Evolutionary conservation across 768 basidiomycete genomes (phyloP).

Genomic region (Boletus eberwhitei): DNA sequence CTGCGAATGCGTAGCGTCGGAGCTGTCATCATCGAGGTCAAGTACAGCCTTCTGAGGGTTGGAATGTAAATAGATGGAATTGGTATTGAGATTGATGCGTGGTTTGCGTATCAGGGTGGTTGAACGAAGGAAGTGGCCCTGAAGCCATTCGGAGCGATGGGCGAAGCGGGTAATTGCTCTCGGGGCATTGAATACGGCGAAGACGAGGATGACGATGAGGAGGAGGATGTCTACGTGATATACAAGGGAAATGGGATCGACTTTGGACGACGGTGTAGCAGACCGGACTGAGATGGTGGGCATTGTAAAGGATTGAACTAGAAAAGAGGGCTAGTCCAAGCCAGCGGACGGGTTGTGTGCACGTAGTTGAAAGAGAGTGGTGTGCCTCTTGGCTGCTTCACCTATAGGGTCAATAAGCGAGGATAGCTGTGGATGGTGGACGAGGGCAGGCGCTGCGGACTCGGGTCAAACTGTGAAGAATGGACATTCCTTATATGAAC

Average conservation of each 20-base stretch:
- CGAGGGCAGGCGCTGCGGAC: not conserved
- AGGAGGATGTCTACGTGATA: conserved; percentile 46
- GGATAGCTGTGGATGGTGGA: not conserved
- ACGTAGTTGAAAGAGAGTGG: not conserved
- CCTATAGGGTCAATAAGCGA: not conserved
- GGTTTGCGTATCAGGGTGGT: conserved; percentile 1
- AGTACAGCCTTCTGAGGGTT: conserved; percentile 9
- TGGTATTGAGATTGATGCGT: conserved; percentile 12
- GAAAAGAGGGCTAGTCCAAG: conserved; percentile 6
- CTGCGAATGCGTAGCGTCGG: conserved; percentile 10
- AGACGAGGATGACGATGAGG: conserved; percentile 37
- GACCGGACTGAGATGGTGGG: not conserved
- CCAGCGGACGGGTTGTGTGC: conserved; percentile 1
- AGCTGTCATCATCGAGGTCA: conserved; percentile 15
- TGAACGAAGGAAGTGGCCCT: conserved; percentile 45
- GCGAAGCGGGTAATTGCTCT: conserved; percentile 50
- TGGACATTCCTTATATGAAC: not conserved
- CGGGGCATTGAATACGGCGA: conserved; percentile 45
- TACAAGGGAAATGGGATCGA: conserved; percentile 21
- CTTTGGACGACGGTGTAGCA: not conserved
- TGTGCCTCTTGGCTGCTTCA: not conserved
- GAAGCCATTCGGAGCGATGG: conserved; percentile 47
- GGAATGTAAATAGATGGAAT: conserved; percentile 14
- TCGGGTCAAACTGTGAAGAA: not conserved
- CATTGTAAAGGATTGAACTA: conserved; percentile 15